These are phyloP conservation scores for Haematococcus lacustris DNA, from an alignment of 139 green algal genomes.

Conservation along the genomic window DNA sequence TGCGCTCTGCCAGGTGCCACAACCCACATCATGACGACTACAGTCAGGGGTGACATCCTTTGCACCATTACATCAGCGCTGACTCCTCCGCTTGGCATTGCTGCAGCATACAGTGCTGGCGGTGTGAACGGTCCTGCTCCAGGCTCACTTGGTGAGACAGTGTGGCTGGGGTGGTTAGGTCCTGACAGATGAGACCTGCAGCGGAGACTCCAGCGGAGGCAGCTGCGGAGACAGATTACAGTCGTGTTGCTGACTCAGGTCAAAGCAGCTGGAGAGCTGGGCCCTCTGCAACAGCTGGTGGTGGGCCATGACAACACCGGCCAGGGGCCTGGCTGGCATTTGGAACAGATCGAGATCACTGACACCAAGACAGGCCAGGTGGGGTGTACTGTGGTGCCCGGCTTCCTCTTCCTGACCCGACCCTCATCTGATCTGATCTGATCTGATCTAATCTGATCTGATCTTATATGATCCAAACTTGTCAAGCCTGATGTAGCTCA, in stretches of 20 bases:
- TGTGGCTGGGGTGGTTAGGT: neutral
- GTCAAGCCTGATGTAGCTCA: too few species aligned
- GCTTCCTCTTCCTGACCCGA: too few species aligned
- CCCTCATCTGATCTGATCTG: too few species aligned
- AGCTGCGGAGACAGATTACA: too few species aligned
- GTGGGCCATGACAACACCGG: slow-evolving; percentile 52
- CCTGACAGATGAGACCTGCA: too few species aligned
- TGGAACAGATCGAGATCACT: slow-evolving; percentile 42
- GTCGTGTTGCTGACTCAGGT: slow-evolving; percentile 5
- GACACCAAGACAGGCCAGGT: slow-evolving; percentile 30
- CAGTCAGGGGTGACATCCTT: neutral
- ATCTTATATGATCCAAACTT: too few species aligned
- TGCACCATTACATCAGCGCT: too few species aligned
- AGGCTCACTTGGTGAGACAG: neutral
- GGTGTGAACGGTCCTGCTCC: neutral
- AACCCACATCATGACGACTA: slow-evolving; percentile 4
- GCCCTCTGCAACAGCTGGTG: slow-evolving; percentile 25
- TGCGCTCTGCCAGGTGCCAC: slow-evolving; percentile 3
- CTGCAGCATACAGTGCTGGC: too few species aligned
- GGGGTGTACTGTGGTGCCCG: too few species aligned
- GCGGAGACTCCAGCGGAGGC: too few species aligned
- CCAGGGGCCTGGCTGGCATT: slow-evolving; percentile 38
- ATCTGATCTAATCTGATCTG: too few species aligned
- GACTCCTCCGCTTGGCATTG: too few species aligned
- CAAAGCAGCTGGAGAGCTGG: slow-evolving; percentile 16